Evolutionary conservation across 371 early-diverging fungal genomes (phyloP).

Genomic region (Parasitella parasitica): DNA sequence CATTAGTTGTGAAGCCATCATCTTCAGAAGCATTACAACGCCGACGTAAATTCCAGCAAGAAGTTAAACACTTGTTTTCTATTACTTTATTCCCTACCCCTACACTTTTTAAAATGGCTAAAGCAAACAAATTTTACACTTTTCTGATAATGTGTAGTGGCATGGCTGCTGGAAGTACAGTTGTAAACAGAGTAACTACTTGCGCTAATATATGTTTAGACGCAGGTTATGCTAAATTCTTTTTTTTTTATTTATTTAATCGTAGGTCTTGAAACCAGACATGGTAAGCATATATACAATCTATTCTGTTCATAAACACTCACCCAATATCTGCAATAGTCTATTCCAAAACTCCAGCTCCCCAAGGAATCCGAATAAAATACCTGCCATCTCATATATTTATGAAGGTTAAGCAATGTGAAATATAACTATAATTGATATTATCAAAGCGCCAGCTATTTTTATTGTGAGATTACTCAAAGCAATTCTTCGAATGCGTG

Average conservation of each 20-base stretch:
- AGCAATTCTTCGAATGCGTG: too few relatives aligned
- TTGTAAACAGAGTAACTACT: conserved; percentile 38
- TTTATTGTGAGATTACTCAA: too few relatives aligned
- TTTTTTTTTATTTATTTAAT: not conserved
- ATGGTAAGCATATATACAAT: conserved; percentile 21
- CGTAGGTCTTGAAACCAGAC: conserved; percentile 39
- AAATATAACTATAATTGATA: too few relatives aligned
- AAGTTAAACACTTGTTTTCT: not conserved
- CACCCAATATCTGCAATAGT: not conserved
- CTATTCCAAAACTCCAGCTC: conserved; percentile 20
- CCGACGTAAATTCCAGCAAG: not conserved
- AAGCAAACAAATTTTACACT: conserved; percentile 40
- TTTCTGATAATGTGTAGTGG: conserved; percentile 42
- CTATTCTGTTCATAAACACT: not conserved
- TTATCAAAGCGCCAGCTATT: too few relatives aligned
- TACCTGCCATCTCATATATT: not conserved
- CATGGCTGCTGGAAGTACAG: conserved; percentile 50
- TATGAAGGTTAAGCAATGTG: too few relatives aligned
- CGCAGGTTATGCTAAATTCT: not conserved
- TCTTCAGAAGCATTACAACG: not conserved
- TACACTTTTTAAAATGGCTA: conserved; percentile 27
- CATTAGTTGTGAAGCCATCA: too few relatives aligned
- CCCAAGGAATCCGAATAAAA: not conserved
- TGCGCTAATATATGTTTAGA: not conserved
- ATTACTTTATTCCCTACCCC: not conserved